Conservation (phyloP, 2,329 filamentous ascomycete genomes). For the Escovopsis weberi region DNA sequence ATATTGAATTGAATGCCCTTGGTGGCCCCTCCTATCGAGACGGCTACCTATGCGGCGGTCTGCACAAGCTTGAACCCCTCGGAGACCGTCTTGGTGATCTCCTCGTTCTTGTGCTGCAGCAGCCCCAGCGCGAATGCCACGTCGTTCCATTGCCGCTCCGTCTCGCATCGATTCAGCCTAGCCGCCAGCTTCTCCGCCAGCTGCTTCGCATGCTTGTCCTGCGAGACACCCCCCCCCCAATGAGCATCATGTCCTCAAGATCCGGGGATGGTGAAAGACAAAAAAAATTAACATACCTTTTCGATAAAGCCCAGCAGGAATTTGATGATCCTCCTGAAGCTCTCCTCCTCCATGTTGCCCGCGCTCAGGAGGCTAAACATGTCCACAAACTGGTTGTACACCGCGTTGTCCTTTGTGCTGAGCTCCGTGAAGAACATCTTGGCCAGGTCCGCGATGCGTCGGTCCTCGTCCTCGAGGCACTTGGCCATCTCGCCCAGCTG, state of each 20-base stretch:
- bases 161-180: constrained; percentile 72
- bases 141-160: constrained; percentile 92
- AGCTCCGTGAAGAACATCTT: constrained; percentile 98
- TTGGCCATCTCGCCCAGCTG: constrained; percentile 99
- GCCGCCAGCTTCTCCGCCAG: constrained; percentile 85
- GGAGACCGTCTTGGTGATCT: constrained; percentile 61
- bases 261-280: not conserved
- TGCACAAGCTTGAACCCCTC: constrained; percentile 66
- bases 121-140: constrained; percentile 84
- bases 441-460: constrained; percentile 81
- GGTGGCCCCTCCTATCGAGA: too few species aligned
- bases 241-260: not conserved
- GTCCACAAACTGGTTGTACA: constrained; percentile 98
- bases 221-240: not conserved
- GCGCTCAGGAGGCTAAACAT: constrained; percentile 92
- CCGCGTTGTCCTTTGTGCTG: constrained; percentile 94
- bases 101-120: constrained; percentile 85
- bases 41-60: constrained; percentile 31
- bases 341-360: constrained; percentile 72
- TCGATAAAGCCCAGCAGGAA: constrained; percentile 95
- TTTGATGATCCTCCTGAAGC: constrained; percentile 73
- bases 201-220: constrained; percentile 97
- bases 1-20: too few species aligned
- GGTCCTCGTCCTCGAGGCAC: constrained; percentile 92
- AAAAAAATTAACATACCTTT: constrained; percentile 48